Evolutionary conservation across 2,329 filamentous ascomycete genomes (phyloP).

Genomic region (Tolypocladium cylindrosporum): DNA sequence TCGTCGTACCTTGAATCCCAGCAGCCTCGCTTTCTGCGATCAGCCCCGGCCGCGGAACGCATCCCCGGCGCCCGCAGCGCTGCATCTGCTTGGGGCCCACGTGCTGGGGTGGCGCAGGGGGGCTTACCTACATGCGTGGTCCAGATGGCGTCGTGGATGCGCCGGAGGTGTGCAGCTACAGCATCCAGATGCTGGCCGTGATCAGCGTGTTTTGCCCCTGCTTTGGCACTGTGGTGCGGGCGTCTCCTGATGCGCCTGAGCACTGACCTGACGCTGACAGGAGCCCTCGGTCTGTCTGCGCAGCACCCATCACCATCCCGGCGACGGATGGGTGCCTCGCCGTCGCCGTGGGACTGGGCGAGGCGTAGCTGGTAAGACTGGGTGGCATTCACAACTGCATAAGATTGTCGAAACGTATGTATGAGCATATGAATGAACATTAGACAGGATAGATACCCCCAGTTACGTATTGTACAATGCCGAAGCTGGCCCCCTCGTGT

Average conservation of each 20-base stretch:
- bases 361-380: neutral
- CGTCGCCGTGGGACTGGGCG: conserved; percentile 24
- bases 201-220: conserved; percentile 50
- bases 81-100: neutral
- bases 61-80: neutral
- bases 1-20: neutral
- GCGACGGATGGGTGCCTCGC: conserved; percentile 34
- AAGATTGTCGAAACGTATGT: neutral
- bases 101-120: neutral
- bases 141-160: conserved; percentile 24
- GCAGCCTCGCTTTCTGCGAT: neutral
- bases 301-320: conserved; percentile 34
- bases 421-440: neutral
- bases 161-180: conserved; percentile 39
- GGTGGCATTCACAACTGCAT: neutral
- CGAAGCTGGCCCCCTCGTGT: neutral
- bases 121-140: too few relatives aligned
- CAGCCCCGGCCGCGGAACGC: neutral
- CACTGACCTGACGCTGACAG: neutral
- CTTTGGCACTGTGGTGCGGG: conserved; percentile 42
- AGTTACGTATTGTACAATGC: neutral
- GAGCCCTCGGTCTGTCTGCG: conserved; percentile 37
- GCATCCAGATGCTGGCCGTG: conserved; percentile 49
- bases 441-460: neutral
- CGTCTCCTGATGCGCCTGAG: too few relatives aligned